Evolutionary conservation across 192 early-diverging fungal species (phyloP).

Genomic region (Podila horticola): DNA sequence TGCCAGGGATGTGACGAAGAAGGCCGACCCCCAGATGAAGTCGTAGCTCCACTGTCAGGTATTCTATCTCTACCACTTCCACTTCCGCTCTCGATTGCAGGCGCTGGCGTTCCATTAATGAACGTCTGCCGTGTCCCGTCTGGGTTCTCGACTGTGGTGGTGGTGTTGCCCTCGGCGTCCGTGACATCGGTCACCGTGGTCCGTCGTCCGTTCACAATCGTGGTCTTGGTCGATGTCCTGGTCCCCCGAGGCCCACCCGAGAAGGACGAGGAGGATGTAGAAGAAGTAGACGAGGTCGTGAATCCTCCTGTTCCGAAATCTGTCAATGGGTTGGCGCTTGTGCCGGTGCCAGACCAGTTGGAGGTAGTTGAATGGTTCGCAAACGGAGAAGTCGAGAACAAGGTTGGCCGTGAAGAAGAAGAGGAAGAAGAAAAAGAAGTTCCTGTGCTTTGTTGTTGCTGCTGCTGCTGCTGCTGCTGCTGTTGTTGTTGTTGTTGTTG

Average conservation of each 20-base stretch:
- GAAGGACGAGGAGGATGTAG: constrained; percentile 9
- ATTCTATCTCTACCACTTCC: background rate
- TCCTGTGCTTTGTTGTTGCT: background rate
- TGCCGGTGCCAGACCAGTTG: constrained; percentile 13
- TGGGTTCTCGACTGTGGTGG: constrained; percentile 27
- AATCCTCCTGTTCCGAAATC: constrained; percentile 12
- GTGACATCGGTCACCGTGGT: constrained; percentile 43
- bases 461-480: background rate
- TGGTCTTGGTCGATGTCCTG: constrained; percentile 35
- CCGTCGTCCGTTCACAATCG: constrained; percentile 36
- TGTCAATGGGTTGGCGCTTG: constrained; percentile 26
- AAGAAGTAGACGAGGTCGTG: constrained; percentile 9
- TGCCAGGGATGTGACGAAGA: background rate
- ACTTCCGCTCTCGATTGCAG: constrained; percentile 13
- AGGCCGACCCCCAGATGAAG: background rate
- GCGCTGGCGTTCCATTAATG: constrained; percentile 24
- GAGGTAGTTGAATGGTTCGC: constrained; percentile 7
- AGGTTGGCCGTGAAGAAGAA: constrained; percentile 16
- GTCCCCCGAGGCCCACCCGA: constrained; percentile 3
- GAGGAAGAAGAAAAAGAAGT: constrained; percentile 7
- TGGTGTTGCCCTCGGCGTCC: constrained; percentile 37
- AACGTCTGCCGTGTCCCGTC: constrained; percentile 32
- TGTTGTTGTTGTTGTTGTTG: constrained; percentile 6
- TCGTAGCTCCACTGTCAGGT: background rate
- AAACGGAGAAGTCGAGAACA: constrained; percentile 45